Conservation (phyloP, 495 filamentous ascomycete species). For the Penicilliopsis zonata region DNA sequence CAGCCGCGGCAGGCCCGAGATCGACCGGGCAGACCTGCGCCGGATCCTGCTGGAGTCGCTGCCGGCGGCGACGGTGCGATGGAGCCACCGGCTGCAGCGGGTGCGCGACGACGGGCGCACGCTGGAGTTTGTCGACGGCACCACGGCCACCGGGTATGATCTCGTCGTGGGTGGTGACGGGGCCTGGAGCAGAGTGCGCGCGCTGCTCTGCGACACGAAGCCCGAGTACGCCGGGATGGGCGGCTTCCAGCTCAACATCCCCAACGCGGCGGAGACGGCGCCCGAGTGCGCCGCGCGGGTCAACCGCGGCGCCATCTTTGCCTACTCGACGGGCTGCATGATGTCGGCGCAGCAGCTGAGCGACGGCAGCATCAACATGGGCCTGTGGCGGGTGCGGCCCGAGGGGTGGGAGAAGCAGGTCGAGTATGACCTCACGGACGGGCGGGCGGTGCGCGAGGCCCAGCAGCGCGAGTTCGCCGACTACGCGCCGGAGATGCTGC, state of each 20-base stretch:
- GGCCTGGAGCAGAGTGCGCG: constrained; percentile 42
- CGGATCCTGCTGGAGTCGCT: constrained; percentile 18
- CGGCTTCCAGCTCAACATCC: constrained; percentile 5
- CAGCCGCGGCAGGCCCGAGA: constrained; percentile 16
- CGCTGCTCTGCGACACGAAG: constrained; percentile 31
- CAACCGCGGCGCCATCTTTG: constrained; percentile 9
- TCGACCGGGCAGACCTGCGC: constrained; percentile 16
- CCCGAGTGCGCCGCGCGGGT: too few relatives aligned
- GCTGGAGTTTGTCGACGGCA: constrained; percentile 10
- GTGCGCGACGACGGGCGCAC: constrained; percentile 13
- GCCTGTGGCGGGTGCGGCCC: background rate
- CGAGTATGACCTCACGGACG: too few relatives aligned
- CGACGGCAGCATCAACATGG: constrained; percentile 5
- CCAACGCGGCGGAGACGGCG: constrained; percentile 7
- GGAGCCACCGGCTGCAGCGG: constrained; percentile 9
- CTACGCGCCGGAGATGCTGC: background rate
- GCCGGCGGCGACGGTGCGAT: constrained; percentile 12
- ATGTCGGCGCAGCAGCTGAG: constrained; percentile 10
- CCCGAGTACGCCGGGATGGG: constrained; percentile 39
- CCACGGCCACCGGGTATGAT: constrained; percentile 17
- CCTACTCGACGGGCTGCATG: constrained; percentile 6
- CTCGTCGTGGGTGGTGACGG: constrained; percentile 51
- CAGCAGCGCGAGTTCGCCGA: background rate
- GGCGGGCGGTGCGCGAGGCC: too few relatives aligned
- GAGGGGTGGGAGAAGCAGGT: background rate